Percentiles rank a stretch among this genome's conserved stretches.
phyloP scores from a whole-genome alignment of 768 basidiomycete genomes.

The Termitomyces titanicus region DNA sequence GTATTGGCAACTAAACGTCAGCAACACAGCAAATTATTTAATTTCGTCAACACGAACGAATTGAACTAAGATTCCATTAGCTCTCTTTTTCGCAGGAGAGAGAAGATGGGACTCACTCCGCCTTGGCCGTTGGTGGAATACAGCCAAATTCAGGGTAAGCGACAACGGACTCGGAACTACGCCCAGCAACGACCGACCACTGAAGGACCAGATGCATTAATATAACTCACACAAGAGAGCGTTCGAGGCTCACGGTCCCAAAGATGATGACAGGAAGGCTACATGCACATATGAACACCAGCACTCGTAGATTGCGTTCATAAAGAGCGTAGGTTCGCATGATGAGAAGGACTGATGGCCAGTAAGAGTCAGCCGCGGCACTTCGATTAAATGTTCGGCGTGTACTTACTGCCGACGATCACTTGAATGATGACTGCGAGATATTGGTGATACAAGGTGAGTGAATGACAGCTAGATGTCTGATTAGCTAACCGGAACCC shows the following conservation, averaged over 20 bases:
- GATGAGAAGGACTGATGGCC: conserved; percentile 29
- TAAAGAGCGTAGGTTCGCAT: conserved; percentile 41
- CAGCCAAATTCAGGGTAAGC: conserved; percentile 15
- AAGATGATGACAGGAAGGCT: conserved; percentile 25
- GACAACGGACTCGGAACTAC: neutral
- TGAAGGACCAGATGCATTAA: conserved; percentile 3
- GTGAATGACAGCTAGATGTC: conserved; percentile 19
- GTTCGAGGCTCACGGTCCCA: conserved; percentile 12
- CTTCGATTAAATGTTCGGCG: neutral
- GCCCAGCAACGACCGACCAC: conserved; percentile 20
- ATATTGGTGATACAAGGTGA: conserved; percentile 26
- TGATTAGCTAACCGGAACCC: neutral
- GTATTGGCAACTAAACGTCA: neutral
- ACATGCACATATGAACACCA: conserved; percentile 21
- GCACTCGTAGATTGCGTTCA: conserved; percentile 24
- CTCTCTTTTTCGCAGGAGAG: neutral
- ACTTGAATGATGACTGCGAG: conserved; percentile 31
- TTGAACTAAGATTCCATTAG: conserved; percentile 5
- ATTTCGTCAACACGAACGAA: conserved; percentile 10
- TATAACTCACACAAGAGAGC: neutral
- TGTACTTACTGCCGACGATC: conserved; percentile 32
- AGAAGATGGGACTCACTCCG: conserved; percentile 16
- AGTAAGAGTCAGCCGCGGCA: too few relatives aligned
- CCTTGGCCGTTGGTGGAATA: conserved; percentile 16
- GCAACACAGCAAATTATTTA: neutral